phyloP scores from a whole-genome alignment of 176 grass and related monocot genomes.

The Dactylis glomerata region DNA sequence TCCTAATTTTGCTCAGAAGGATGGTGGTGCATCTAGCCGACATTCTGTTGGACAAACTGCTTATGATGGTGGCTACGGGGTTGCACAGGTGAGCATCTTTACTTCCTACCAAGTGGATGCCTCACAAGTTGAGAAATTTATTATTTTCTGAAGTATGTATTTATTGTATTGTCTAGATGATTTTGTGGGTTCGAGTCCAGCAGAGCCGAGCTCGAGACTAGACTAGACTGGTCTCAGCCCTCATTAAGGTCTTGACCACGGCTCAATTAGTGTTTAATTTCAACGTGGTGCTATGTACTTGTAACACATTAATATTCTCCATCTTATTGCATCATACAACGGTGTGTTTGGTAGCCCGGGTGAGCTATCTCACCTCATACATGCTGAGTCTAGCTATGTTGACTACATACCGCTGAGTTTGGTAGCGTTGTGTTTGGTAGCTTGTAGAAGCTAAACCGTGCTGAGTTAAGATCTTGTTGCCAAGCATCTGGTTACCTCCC shows the following conservation, averaged over 20 bases:
- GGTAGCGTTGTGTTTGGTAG: no score
- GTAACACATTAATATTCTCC: neutral
- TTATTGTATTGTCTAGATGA: neutral
- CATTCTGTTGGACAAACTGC: conserved; percentile 50
- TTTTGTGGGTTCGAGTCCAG: neutral
- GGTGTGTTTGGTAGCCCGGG: no score
- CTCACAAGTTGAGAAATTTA: neutral
- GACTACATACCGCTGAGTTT: no score
- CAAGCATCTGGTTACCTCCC: no score
- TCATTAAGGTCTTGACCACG: neutral
- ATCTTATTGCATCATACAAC: neutral
- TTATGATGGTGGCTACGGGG: conserved; percentile 58
- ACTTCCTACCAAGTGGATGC: neutral
- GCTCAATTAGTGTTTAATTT: neutral
- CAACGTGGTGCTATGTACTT: neutral
- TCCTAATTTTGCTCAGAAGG: conserved; percentile 45
- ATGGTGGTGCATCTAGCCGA: conserved; percentile 49
- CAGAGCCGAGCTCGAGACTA: neutral
- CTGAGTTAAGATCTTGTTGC: no score
- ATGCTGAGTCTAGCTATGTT: no score
- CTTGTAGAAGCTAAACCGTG: no score
- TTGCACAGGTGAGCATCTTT: conserved; percentile 45
- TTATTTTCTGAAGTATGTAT: conserved; percentile 16
- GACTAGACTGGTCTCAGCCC: neutral
- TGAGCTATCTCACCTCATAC: no score